phyloP scores from a whole-genome alignment of 2,329 filamentous ascomycete species.

The Onygenales sp. region DNA sequence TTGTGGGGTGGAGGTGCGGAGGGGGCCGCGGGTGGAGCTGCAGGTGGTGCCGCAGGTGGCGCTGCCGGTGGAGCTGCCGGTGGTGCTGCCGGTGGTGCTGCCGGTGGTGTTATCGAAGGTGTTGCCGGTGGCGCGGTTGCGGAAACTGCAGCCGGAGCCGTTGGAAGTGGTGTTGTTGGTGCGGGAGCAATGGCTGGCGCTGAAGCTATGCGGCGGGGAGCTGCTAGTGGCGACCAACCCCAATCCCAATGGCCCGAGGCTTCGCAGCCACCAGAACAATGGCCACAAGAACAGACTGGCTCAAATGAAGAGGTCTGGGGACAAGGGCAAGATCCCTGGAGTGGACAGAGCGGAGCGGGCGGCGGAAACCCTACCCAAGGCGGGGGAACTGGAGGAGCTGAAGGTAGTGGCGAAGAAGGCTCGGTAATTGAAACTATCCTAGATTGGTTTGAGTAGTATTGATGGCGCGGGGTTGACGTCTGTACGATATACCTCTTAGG shows the following conservation, averaged over 20 bases:
- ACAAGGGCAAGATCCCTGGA: constrained; percentile 15
- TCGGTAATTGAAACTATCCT: too few relatives aligned
- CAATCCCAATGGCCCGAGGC: constrained; percentile 1
- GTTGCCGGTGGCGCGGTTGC: constrained; percentile 20
- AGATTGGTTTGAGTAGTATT: too few relatives aligned
- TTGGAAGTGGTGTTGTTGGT: constrained; percentile 39
- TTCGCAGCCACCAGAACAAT: constrained; percentile 4
- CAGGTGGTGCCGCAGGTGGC: constrained; percentile 17
- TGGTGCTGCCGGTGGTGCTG: constrained; percentile 31
- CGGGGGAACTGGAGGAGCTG: constrained; percentile 20
- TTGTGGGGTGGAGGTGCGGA: constrained; percentile 30
- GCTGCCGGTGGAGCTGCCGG: constrained; percentile 22
- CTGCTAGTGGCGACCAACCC: background rate
- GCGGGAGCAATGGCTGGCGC: constrained; percentile 54
- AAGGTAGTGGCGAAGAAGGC: constrained; percentile 8
- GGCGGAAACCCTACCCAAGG: constrained; percentile 20
- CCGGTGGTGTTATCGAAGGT: constrained; percentile 16
- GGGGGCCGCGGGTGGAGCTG: constrained; percentile 24
- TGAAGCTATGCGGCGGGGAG: constrained; percentile 50
- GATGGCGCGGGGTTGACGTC: too few relatives aligned
- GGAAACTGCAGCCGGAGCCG: constrained; percentile 31
- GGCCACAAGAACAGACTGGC: constrained; percentile 6
- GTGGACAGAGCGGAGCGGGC: constrained; percentile 20
- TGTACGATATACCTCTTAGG: too few relatives aligned
- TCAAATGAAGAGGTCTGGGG: constrained; percentile 25